Conservation (phyloP, 1,284 basidiomycete genomes). For the Sphaerobolus stellatus region DNA sequence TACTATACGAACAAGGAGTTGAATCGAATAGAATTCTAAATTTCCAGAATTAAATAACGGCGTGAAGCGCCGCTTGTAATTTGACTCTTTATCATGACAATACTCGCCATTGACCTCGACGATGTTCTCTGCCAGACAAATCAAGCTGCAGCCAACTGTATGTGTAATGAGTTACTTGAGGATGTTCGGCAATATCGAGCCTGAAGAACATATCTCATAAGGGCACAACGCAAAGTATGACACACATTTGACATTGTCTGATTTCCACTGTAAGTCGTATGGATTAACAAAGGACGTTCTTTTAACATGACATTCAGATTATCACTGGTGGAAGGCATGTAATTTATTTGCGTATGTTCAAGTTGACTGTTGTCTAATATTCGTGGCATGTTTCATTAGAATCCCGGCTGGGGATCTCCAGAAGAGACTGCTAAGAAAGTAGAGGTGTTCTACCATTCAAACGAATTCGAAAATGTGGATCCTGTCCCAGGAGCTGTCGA, state of each 20-base stretch:
- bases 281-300: background rate
- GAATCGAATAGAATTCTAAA: too few species aligned
- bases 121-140: slow-evolving; percentile 78
- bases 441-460: slow-evolving; percentile 55
- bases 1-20: too few species aligned
- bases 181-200: slow-evolving; percentile 1
- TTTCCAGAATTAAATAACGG: background rate
- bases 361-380: background rate
- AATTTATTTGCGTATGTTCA: background rate
- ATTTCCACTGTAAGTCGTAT: slow-evolving; percentile 64
- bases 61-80: slow-evolving; percentile 29
- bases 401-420: slow-evolving; percentile 70
- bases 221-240: slow-evolving; percentile 73
- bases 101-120: slow-evolving; percentile 75
- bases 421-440: slow-evolving; percentile 61
- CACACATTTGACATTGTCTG: slow-evolving; percentile 46
- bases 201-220: slow-evolving; percentile 23
- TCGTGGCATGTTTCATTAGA: slow-evolving; percentile 37
- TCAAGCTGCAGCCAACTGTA: slow-evolving; percentile 61
- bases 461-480: slow-evolving; percentile 49
- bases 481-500: slow-evolving; percentile 69
- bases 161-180: slow-evolving; percentile 24
- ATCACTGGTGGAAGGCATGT: slow-evolving; percentile 67
- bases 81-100: too few species aligned
- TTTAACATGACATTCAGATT: slow-evolving; percentile 37